Base-by-base conservation (phyloP, 164 flowering plant genomes). In the Taxillus chinensis region DNA sequence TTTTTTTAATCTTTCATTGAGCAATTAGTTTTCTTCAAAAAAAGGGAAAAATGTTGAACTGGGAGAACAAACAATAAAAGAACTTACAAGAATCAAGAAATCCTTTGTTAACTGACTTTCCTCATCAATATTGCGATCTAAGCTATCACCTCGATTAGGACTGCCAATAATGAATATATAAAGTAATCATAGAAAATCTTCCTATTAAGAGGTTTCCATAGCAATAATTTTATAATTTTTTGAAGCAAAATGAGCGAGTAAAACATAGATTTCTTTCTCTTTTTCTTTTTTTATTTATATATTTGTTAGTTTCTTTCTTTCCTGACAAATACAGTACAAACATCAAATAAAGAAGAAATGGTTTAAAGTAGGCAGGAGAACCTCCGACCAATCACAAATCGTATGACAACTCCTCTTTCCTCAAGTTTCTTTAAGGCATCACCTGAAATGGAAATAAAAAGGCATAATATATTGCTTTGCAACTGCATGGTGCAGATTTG, bases 301-400 rank as follows among this genome's bases (percentile, higher is more conserved):
- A 27, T 27, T 27, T 27, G 27, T 27, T 27, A 27, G 27, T 27
- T 2, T 27, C 27, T 27, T 27, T 27, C 27, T 27, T 27, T 27
- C 27, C 27, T 27, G 27, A 27, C 27, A 27, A 2, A 27, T 27
- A 27, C 27, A 27, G 1, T 27, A 27, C 27, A 27, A 27, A 27
- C 27, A 27, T 27, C 27, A 27, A 27, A 27, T 27, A 27, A 27
- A 27, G 27, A 27, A 55, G 57, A 55, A 14, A 57, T 40, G 53
- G 65, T 62, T 68, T 55, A 12, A 62, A 72, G 80, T 63, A 49
- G 45, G 46, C 3, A 60, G 59, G 60, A 61, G 62, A 67, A 93
- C 99, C 99, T 93, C 73, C 99, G 89, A 68, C 99, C 99, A 84
- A 95, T 83, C 58, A 95, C 96, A 80, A 95, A 95, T 53, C 98